Percentiles rank a stretch among this genome's conserved stretches.
Conservation (phyloP, 2,329 filamentous ascomycete genomes). For the Akanthomyces muscarius region DNA sequence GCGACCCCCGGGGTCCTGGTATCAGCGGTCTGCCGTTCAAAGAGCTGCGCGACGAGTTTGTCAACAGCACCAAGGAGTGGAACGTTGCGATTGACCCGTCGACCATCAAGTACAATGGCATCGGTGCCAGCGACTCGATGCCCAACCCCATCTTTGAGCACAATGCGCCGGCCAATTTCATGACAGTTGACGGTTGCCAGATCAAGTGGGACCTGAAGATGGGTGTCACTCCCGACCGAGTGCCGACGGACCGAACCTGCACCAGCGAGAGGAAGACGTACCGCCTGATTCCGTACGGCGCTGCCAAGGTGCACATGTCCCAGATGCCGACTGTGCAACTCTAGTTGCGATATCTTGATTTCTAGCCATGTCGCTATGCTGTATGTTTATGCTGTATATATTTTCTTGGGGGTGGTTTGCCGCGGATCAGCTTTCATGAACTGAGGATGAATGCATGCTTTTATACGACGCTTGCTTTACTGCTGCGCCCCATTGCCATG, state of each 20-base stretch:
- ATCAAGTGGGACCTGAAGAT: conserved; percentile 33
- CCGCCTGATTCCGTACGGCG: conserved; percentile 41
- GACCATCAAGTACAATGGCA: conserved; percentile 25
- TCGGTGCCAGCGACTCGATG: conserved; percentile 25
- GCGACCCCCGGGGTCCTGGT: conserved; percentile 20
- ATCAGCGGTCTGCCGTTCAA: conserved; percentile 23
- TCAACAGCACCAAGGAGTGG: conserved; percentile 30
- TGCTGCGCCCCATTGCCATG: not conserved
- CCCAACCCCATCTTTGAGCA: conserved; percentile 26
- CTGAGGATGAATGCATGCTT: not conserved
- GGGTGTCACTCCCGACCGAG: conserved; percentile 30
- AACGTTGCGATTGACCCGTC: conserved; percentile 28
- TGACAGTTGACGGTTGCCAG: conserved; percentile 35
- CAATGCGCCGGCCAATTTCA: conserved; percentile 31
- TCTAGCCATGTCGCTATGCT: not conserved
- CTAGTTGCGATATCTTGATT: not conserved
- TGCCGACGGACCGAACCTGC: conserved; percentile 21
- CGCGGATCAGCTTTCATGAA: not conserved
- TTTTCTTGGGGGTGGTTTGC: not conserved
- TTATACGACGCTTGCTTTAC: not conserved
- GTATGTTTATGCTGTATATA: conserved; percentile 3
- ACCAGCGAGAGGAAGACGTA: conserved; percentile 30
- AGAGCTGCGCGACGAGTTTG: conserved; percentile 29
- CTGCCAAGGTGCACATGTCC: conserved; percentile 42
- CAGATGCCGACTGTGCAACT: conserved; percentile 22